These are phyloP conservation scores for Microdochium bolleyi DNA, from an alignment of 2,329 filamentous ascomycete genomes.

Conservation along the genomic window DNA sequence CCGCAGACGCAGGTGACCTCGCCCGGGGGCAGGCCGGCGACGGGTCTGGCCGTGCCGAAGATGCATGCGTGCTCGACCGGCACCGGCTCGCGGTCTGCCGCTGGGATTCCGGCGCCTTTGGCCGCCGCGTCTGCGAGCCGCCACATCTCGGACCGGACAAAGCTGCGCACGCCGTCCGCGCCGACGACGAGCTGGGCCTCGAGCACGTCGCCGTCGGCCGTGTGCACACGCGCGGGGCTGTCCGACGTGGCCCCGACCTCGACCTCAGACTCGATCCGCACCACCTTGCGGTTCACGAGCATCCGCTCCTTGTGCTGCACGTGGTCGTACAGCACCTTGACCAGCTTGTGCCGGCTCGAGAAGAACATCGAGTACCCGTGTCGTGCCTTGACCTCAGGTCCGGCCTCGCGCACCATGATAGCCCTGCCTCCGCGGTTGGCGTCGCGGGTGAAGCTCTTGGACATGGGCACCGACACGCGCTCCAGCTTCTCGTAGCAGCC, in stretches of 20 bases:
- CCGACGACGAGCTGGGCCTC: slow-evolving; percentile 8
- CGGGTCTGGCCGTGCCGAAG: too few relatives aligned
- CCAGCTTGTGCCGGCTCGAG: slow-evolving; percentile 11
- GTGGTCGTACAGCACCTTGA: slow-evolving; percentile 10
- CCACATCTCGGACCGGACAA: slow-evolving; percentile 7
- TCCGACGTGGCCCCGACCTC: slow-evolving; percentile 3
- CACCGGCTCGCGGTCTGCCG: too few relatives aligned
- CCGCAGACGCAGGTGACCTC: neutral
- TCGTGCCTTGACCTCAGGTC: too few relatives aligned
- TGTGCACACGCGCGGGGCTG: slow-evolving; percentile 2
- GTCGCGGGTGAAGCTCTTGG: neutral
- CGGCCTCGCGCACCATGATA: slow-evolving; percentile 2
- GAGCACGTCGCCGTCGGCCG: slow-evolving; percentile 2
- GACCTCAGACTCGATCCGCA: slow-evolving; percentile 4
- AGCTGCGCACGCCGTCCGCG: slow-evolving; percentile 8
- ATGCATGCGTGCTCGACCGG: too few relatives aligned
- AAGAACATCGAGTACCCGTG: slow-evolving; percentile 7
- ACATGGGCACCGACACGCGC: neutral
- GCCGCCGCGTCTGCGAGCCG: slow-evolving; percentile 6
- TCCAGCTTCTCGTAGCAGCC: slow-evolving; percentile 23
- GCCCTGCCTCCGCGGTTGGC: slow-evolving; percentile 2
- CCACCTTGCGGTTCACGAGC: slow-evolving; percentile 10
- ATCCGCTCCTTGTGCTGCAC: slow-evolving; percentile 8
- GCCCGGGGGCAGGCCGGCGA: neutral
- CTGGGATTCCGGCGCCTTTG: slow-evolving; percentile 1